These are phyloP conservation scores for Trichoderma aggressivum DNA, from an alignment of 2,329 filamentous ascomycete species.

Conservation along the genomic window DNA sequence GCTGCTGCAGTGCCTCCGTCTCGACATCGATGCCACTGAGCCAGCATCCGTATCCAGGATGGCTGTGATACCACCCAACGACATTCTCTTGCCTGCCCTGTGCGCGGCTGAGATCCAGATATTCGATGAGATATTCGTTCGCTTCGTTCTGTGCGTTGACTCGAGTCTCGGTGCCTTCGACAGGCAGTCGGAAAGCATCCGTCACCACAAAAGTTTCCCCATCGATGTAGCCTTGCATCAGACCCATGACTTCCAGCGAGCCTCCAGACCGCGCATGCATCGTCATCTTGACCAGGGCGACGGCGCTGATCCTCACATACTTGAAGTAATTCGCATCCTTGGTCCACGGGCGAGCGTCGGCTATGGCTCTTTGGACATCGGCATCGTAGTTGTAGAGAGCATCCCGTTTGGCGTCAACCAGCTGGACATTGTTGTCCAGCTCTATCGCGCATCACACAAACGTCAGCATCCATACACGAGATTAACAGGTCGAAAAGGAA, in stretches of 20 bases:
- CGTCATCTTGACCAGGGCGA: slow-evolving; percentile 96
- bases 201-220: slow-evolving; percentile 86
- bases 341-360: slow-evolving; percentile 68
- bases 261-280: slow-evolving; percentile 98
- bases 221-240: slow-evolving; percentile 94
- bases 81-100: slow-evolving; percentile 82
- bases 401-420: slow-evolving; percentile 83
- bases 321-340: slow-evolving; percentile 85
- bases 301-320: slow-evolving; percentile 85
- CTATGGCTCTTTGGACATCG: slow-evolving; percentile 63
- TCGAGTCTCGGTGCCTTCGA: slow-evolving; percentile 96
- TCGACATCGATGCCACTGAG: slow-evolving; percentile 91
- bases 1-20: slow-evolving; percentile 83
- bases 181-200: slow-evolving; percentile 87
- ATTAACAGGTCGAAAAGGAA: background rate
- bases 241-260: slow-evolving; percentile 89
- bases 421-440: slow-evolving; percentile 78
- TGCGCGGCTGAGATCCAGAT: slow-evolving; percentile 71
- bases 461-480: background rate
- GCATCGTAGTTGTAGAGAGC: slow-evolving; percentile 83
- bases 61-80: slow-evolving; percentile 97
- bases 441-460: slow-evolving; percentile 49
- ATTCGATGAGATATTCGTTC: slow-evolving; percentile 94
- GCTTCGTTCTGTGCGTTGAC: slow-evolving; percentile 95
- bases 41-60: slow-evolving; percentile 98